Percentiles rank a stretch among this genome's conserved stretches.
These are phyloP conservation scores for Metschnikowia proteae DNA, from an alignment of 805 yeast species.

Conservation along the genomic window DNA sequence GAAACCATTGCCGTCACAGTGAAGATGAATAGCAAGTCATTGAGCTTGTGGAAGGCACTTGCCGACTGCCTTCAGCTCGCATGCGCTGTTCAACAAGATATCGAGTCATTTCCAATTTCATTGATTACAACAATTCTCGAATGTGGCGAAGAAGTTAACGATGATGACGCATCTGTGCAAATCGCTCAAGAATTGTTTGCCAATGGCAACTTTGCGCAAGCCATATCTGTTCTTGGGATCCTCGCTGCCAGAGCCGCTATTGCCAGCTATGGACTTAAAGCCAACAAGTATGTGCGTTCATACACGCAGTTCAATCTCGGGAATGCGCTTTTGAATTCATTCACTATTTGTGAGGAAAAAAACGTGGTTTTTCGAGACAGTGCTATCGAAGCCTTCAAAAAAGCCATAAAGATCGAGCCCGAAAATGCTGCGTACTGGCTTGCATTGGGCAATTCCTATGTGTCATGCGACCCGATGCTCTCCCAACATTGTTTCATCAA, in stretches of 20 bases:
- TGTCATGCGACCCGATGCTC: slow-evolving; percentile 59
- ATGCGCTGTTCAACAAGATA: slow-evolving; percentile 51
- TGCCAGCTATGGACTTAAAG: slow-evolving; percentile 28
- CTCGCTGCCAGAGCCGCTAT: slow-evolving; percentile 47
- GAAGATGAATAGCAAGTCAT: slow-evolving; percentile 35
- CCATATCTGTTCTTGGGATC: slow-evolving; percentile 40
- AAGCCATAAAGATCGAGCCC: slow-evolving; percentile 68
- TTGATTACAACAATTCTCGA: slow-evolving; percentile 16
- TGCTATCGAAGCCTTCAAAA: slow-evolving; percentile 57
- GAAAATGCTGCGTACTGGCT: slow-evolving; percentile 75
- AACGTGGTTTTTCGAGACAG: slow-evolving; percentile 35
- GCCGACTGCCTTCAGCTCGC: slow-evolving; percentile 55
- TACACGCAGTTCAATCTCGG: slow-evolving; percentile 68
- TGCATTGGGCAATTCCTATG: slow-evolving; percentile 73
- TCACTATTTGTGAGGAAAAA: slow-evolving; percentile 15
- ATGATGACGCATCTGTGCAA: slow-evolving; percentile 20
- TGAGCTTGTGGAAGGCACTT: slow-evolving; percentile 63
- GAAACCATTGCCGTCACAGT: slow-evolving; percentile 39
- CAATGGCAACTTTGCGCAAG: slow-evolving; percentile 20
- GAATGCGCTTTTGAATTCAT: slow-evolving; percentile 51
- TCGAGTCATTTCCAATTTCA: slow-evolving; percentile 46
- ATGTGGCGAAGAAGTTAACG: slow-evolving; percentile 10
- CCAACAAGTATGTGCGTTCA: slow-evolving; percentile 50
- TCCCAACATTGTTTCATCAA: slow-evolving; percentile 93
- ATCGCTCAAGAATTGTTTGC: slow-evolving; percentile 11